phyloP scores from a whole-genome alignment of 2,329 filamentous ascomycete genomes.

The Penicillium psychrosexuale region DNA sequence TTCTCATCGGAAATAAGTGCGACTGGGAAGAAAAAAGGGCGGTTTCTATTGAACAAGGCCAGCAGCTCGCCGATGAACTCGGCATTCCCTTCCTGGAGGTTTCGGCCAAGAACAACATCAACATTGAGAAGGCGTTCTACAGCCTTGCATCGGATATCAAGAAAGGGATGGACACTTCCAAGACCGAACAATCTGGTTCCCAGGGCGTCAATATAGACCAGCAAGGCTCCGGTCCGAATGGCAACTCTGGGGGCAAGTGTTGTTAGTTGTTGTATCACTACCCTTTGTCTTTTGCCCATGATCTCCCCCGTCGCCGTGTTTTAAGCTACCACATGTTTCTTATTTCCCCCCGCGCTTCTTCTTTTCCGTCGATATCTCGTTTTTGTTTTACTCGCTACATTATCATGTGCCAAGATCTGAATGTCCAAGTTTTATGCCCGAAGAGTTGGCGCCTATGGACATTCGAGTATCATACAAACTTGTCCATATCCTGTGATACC shows the following conservation, averaged over 20 bases:
- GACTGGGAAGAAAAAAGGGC: slow-evolving; percentile 99
- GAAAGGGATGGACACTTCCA: slow-evolving; percentile 92
- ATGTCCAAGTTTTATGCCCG: slow-evolving; percentile 17
- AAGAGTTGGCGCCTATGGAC: slow-evolving; percentile 15
- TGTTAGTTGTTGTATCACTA: slow-evolving; percentile 55
- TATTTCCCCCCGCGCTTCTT: slow-evolving; percentile 1
- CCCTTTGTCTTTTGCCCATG: not conserved
- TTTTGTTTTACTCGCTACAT: slow-evolving; percentile 15
- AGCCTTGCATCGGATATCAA: slow-evolving; percentile 94
- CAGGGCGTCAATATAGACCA: slow-evolving; percentile 68
- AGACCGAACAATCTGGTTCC: slow-evolving; percentile 63
- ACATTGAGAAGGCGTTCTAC: slow-evolving; percentile 98
- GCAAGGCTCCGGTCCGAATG: slow-evolving; percentile 50
- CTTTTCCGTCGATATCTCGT: slow-evolving; percentile 12
- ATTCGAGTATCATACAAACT: slow-evolving; percentile 19
- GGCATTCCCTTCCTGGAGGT: slow-evolving; percentile 98
- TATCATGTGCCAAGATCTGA: slow-evolving; percentile 25
- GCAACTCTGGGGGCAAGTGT: slow-evolving; percentile 66
- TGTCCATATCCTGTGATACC: slow-evolving; percentile 22
- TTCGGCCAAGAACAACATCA: slow-evolving; percentile 98
- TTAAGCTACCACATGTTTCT: not conserved
- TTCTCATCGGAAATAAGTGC: slow-evolving; percentile 99
- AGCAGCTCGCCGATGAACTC: slow-evolving; percentile 89
- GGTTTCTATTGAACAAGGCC: slow-evolving; percentile 87
- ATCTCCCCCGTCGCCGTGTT: not conserved